Evolutionary conservation across 257 asterid species (phyloP).

Genomic region (Dorcoceras hygrometricum): DNA sequence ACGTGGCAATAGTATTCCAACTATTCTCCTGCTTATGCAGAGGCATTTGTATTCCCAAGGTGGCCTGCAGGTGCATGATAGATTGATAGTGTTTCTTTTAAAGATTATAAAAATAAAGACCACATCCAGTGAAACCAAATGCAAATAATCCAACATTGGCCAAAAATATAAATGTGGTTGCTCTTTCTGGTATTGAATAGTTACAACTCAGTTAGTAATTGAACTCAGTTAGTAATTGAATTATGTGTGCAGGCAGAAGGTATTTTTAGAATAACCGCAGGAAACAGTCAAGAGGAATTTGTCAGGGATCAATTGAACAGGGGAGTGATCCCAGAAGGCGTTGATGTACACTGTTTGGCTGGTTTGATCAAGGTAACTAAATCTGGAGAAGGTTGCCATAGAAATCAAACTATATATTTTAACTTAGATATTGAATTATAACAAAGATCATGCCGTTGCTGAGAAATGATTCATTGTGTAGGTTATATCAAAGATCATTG

Average conservation of each 20-base stretch:
- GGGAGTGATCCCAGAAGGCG: constrained; percentile 82
- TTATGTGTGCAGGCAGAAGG: constrained; percentile 78
- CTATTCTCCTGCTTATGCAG: constrained; percentile 90
- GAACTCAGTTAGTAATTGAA: constrained; percentile 16
- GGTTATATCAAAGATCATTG: background rate
- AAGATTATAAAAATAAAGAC: background rate
- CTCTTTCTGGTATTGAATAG: background rate
- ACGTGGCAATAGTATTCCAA: constrained; percentile 89
- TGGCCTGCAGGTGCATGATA: constrained; percentile 67
- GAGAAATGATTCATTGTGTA: background rate
- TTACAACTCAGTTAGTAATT: constrained; percentile 8
- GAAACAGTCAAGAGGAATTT: constrained; percentile 89
- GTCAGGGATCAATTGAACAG: constrained; percentile 90
- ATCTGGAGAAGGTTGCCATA: constrained; percentile 7
- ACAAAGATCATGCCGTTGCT: background rate
- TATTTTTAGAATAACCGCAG: constrained; percentile 93
- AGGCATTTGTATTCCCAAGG: constrained; percentile 76
- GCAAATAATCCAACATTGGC: constrained; percentile 6
- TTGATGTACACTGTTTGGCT: constrained; percentile 94
- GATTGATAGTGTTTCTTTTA: constrained; percentile 2
- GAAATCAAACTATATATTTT: background rate
- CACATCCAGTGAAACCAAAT: background rate
- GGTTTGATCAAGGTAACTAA: constrained; percentile 81
- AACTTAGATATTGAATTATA: background rate
- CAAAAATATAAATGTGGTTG: constrained; percentile 5